phyloP scores from a whole-genome alignment of 352 stramenopile species.

The Phytopythium boreale region DNA sequence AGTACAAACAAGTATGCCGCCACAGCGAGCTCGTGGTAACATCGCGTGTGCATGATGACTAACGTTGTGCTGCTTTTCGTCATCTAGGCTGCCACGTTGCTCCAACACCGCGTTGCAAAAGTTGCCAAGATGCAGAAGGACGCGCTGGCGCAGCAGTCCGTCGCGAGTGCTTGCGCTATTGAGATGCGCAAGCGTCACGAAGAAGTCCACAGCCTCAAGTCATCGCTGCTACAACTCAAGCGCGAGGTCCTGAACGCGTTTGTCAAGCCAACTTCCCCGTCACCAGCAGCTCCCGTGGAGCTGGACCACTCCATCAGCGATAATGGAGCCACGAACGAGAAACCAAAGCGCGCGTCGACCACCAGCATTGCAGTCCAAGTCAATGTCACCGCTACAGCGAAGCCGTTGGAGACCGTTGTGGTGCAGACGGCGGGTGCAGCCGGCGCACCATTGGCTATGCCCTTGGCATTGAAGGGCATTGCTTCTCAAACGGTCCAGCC shows the following conservation, averaged over 20 bases:
- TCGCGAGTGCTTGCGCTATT: conserved; percentile 5
- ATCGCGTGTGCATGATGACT: not conserved
- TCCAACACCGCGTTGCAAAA: conserved; percentile 20
- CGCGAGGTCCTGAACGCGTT: conserved; percentile 13
- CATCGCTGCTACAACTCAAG: conserved; percentile 35
- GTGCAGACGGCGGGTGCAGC: not conserved
- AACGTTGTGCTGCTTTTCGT: not conserved
- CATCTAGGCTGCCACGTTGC: conserved; percentile 17
- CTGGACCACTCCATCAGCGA: not conserved
- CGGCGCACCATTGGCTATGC: not conserved
- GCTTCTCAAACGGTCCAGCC: not conserved
- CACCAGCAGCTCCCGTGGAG: not conserved
- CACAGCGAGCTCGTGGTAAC: not conserved
- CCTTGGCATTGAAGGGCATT: not conserved
- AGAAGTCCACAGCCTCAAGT: conserved; percentile 33
- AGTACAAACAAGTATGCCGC: conserved; percentile 29
- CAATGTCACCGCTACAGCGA: no score
- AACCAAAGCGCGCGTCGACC: not conserved
- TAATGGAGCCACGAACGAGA: not conserved
- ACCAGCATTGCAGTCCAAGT: not conserved
- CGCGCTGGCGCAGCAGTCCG: not conserved
- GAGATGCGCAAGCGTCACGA: conserved; percentile 14
- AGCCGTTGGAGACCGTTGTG: not conserved
- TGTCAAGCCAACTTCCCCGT: not conserved
- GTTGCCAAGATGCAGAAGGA: conserved; percentile 20